Evolutionary conservation across 2,329 filamentous ascomycete genomes (phyloP).

Genomic region (Fusarium fujikuroi): DNA sequence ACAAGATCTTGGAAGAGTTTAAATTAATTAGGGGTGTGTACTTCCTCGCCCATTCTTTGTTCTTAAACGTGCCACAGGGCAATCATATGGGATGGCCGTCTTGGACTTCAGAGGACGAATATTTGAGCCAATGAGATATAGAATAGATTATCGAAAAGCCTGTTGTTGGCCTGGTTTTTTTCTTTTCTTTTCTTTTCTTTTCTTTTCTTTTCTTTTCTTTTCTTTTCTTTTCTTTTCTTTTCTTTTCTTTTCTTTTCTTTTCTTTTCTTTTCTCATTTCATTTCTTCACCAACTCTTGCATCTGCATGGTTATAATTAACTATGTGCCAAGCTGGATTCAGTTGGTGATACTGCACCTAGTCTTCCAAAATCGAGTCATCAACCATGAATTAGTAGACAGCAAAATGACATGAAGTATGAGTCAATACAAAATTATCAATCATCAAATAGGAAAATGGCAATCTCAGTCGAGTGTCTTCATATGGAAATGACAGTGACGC

Average conservation of each 20-base stretch:
- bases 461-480: background rate
- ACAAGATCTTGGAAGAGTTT: background rate
- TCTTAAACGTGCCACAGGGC: background rate
- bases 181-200: background rate
- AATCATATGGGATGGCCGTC: background rate
- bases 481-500: conserved; percentile 18
- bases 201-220: too few species aligned
- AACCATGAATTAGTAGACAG: background rate
- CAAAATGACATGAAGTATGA: conserved; percentile 3
- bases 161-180: background rate
- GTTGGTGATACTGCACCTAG: background rate
- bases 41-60: background rate
- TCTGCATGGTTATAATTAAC: background rate
- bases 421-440: conserved; percentile 8
- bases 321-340: background rate
- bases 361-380: conserved; percentile 10
- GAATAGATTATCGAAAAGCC: background rate
- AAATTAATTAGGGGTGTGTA: conserved; percentile 16
- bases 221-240: too few species aligned
- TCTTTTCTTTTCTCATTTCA: background rate
- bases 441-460: background rate
- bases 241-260: too few species aligned
- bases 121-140: background rate
- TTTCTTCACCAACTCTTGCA: background rate
- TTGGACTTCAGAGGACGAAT: background rate